A percentile compares a stretch with the other conserved stretches of the same genome.
phyloP scores from a whole-genome alignment of 306 rosid genomes.

The Rosa lucieae region DNA sequence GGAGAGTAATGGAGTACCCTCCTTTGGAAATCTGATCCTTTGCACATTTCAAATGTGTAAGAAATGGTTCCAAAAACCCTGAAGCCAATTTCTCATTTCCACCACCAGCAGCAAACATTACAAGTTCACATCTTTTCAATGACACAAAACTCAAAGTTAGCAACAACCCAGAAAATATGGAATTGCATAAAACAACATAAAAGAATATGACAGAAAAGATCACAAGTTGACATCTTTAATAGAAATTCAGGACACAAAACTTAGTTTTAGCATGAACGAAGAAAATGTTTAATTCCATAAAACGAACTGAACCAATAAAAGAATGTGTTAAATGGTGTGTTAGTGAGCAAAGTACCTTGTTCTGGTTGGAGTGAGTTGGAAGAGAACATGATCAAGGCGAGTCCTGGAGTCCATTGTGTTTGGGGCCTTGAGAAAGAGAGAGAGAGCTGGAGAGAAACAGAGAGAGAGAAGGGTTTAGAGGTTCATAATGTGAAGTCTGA shows the following conservation, averaged over 20 bases:
- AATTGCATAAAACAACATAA: neutral
- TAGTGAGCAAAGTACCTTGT: constrained; percentile 59
- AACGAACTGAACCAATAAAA: constrained; percentile 6
- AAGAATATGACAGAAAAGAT: neutral
- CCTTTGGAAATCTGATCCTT: constrained; percentile 98
- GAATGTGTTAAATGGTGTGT: neutral
- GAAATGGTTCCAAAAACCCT: constrained; percentile 86
- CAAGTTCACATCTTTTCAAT: constrained; percentile 69
- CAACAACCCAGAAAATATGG: constrained; percentile 8
- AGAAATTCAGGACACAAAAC: neutral
- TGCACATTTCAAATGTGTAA: constrained; percentile 73
- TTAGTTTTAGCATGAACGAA: neutral
- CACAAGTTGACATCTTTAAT: constrained; percentile 7
- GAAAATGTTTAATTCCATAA: neutral
- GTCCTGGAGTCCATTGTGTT: constrained; percentile 69
- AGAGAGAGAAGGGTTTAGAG: constrained; percentile 25
- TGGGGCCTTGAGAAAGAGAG: constrained; percentile 6
- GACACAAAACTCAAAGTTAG: constrained; percentile 20
- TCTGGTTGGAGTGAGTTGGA: constrained; percentile 98
- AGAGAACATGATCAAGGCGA: constrained; percentile 84
- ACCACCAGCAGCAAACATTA: constrained; percentile 54
- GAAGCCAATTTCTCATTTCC: constrained; percentile 82
- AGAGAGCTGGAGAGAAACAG: constrained; percentile 12
- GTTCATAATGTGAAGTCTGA: constrained; percentile 27
- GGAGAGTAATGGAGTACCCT: constrained; percentile 86